Percentiles rank a stretch among this genome's conserved stretches.
phyloP scores from a whole-genome alignment of 192 early-diverging fungal genomes.

The Thoreauomyces humboldtii region DNA sequence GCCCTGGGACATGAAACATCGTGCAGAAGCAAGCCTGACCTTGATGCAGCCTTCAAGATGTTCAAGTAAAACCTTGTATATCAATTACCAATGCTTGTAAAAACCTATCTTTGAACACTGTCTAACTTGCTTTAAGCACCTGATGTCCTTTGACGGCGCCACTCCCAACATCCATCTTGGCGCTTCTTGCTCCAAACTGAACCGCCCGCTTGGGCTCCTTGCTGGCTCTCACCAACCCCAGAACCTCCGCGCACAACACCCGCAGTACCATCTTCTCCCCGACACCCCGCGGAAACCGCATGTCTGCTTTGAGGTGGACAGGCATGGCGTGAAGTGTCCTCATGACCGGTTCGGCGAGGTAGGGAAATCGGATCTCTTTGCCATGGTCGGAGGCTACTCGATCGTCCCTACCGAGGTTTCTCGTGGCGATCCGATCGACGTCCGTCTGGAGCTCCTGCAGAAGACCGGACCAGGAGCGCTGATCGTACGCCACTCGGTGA shows the following conservation, averaged over 20 bases:
- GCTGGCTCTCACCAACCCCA: slow-evolving; percentile 68
- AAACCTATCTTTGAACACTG: too few species aligned
- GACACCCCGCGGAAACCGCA: slow-evolving; percentile 72
- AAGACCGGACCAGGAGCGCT: slow-evolving; percentile 63
- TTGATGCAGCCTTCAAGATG: too few species aligned
- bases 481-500: slow-evolving; percentile 71
- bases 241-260: slow-evolving; percentile 55
- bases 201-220: slow-evolving; percentile 88
- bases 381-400: slow-evolving; percentile 75
- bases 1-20: too few species aligned
- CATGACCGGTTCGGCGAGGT: slow-evolving; percentile 74
- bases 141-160: slow-evolving; percentile 3
- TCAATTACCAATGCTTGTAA: too few species aligned
- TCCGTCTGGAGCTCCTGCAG: slow-evolving; percentile 79
- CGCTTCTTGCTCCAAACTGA: slow-evolving; percentile 94
- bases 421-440: slow-evolving; percentile 75
- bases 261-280: slow-evolving; percentile 91
- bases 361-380: slow-evolving; percentile 70
- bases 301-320: slow-evolving; percentile 78
- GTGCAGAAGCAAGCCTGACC: too few species aligned
- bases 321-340: slow-evolving; percentile 62
- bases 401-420: slow-evolving; percentile 94
- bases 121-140: too few species aligned
- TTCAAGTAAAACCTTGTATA: too few species aligned
- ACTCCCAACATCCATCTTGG: slow-evolving; percentile 74